These are phyloP conservation scores for Stenocarpella maydis DNA, from an alignment of 2,329 filamentous ascomycete species.

Conservation along the genomic window DNA sequence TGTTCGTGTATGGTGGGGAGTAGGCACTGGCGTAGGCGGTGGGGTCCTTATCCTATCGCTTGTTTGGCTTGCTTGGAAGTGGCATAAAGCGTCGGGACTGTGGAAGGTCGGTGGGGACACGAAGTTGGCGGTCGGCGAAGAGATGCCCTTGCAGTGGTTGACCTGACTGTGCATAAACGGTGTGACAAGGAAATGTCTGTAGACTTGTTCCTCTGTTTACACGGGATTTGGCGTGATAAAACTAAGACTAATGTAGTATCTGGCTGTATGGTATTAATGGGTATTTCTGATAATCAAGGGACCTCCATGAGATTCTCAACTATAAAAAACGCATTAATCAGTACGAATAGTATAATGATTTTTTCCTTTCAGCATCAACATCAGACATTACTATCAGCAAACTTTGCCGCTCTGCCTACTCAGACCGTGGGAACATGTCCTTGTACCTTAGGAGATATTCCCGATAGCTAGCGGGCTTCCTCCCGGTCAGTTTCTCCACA, in stretches of 20 bases:
- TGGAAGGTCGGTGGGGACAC: constrained; percentile 12
- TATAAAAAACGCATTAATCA: no score
- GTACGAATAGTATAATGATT: no score
- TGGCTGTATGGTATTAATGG: no score
- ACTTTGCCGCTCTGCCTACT: background rate
- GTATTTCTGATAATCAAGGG: no score
- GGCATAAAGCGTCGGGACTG: background rate
- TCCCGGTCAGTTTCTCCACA: constrained; percentile 33
- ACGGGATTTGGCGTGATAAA: no score
- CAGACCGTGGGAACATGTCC: constrained; percentile 28
- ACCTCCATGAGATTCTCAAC: no score
- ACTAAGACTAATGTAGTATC: no score
- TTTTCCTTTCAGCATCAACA: background rate
- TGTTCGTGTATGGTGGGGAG: background rate
- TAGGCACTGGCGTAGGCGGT: background rate
- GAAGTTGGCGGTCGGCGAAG: constrained; percentile 1
- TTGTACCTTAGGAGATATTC: constrained; percentile 35
- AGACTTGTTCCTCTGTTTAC: no score
- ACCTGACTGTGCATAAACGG: background rate
- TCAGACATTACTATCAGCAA: background rate
- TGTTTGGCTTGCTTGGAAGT: constrained; percentile 17
- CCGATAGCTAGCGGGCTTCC: constrained; percentile 27
- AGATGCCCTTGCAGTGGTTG: constrained; percentile 11
- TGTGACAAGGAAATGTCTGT: no score
- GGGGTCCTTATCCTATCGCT: background rate